Conservation (phyloP, 2,329 filamentous ascomycete species). For the Dothideomycetidae sp. region DNA sequence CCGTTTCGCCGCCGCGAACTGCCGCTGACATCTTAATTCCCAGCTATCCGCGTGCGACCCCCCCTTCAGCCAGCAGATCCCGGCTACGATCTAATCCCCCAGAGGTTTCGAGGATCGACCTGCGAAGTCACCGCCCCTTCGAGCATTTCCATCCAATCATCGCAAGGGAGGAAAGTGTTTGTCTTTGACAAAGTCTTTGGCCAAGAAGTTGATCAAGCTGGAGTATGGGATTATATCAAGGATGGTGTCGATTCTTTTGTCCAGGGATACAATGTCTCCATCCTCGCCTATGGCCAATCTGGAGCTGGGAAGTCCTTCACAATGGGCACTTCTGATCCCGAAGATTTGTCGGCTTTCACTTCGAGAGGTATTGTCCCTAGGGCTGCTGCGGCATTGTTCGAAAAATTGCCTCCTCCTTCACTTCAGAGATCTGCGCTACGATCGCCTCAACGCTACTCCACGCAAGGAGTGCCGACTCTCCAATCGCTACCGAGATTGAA, state of each 20-base stretch:
- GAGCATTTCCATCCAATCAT: slow-evolving; percentile 74
- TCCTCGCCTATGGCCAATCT: slow-evolving; percentile 93
- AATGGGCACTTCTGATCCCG: slow-evolving; percentile 87
- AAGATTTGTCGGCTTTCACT: slow-evolving; percentile 35
- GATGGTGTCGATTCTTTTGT: slow-evolving; percentile 84
- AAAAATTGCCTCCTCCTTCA: slow-evolving; percentile 59
- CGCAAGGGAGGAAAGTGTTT: slow-evolving; percentile 86
- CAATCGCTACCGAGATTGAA: slow-evolving; percentile 27
- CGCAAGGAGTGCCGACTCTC: slow-evolving; percentile 36
- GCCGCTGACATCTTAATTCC: slow-evolving; percentile 9
- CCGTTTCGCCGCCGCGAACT: slow-evolving; percentile 9
- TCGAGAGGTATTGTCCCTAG: slow-evolving; percentile 82
- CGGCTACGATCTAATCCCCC: slow-evolving; percentile 86
- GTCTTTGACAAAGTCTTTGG: slow-evolving; percentile 92
- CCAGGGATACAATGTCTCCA: slow-evolving; percentile 95
- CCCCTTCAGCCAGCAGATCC: slow-evolving; percentile 72
- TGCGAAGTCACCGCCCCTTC: slow-evolving; percentile 80
- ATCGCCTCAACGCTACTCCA: slow-evolving; percentile 65
- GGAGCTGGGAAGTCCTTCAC: slow-evolving; percentile 97
- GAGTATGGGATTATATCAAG: slow-evolving; percentile 83
- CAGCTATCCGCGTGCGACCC: slow-evolving; percentile 86
- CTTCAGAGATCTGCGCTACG: slow-evolving; percentile 50
- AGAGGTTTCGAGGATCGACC: slow-evolving; percentile 85
- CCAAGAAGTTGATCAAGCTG: slow-evolving; percentile 69
- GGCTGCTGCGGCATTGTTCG: slow-evolving; percentile 74